These are phyloP conservation scores for Typha latifolia DNA, from an alignment of 176 grass and related monocot genomes.

Conservation along the genomic window DNA sequence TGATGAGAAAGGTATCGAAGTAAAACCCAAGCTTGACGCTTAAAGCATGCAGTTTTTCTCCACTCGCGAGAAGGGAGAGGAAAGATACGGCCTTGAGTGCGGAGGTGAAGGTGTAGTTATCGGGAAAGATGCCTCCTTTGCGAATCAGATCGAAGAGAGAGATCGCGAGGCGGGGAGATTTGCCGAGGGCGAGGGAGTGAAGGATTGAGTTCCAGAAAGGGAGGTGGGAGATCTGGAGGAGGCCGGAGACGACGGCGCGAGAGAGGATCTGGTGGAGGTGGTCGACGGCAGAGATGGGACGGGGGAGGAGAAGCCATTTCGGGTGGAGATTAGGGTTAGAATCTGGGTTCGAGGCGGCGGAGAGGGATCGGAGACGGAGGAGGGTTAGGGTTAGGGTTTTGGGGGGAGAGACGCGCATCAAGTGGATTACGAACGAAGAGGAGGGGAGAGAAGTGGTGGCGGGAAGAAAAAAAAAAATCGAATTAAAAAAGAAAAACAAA, in stretches of 20 bases:
- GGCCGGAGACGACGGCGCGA: slow-evolving; percentile 34
- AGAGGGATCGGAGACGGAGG: slow-evolving; percentile 1
- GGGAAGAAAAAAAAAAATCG: slow-evolving; percentile 7
- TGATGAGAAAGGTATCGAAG: slow-evolving; percentile 66
- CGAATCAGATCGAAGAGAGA: slow-evolving; percentile 50
- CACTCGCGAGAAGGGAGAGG: slow-evolving; percentile 28
- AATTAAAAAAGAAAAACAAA: not conserved
- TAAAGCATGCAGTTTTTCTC: slow-evolving; percentile 58
- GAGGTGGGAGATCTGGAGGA: slow-evolving; percentile 32
- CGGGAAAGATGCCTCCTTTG: slow-evolving; percentile 25
- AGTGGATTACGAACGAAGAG: not conserved
- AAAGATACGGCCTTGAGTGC: slow-evolving; percentile 46
- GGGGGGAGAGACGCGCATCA: slow-evolving; percentile 12
- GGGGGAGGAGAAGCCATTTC: slow-evolving; percentile 16
- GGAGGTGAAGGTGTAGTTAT: slow-evolving; percentile 62
- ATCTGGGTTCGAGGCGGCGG: slow-evolving; percentile 1
- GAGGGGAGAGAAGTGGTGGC: not conserved
- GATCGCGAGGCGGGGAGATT: slow-evolving; percentile 31
- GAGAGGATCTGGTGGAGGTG: slow-evolving; percentile 58
- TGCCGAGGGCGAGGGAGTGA: slow-evolving; percentile 41
- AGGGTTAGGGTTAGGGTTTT: slow-evolving; percentile 9
- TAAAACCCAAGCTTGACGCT: slow-evolving; percentile 48
- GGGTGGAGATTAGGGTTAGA: not conserved
- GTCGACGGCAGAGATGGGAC: slow-evolving; percentile 20
- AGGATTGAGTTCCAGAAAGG: slow-evolving; percentile 35